phyloP scores from a whole-genome alignment of 75 land plant genomes.

The Gnetum montanum region DNA sequence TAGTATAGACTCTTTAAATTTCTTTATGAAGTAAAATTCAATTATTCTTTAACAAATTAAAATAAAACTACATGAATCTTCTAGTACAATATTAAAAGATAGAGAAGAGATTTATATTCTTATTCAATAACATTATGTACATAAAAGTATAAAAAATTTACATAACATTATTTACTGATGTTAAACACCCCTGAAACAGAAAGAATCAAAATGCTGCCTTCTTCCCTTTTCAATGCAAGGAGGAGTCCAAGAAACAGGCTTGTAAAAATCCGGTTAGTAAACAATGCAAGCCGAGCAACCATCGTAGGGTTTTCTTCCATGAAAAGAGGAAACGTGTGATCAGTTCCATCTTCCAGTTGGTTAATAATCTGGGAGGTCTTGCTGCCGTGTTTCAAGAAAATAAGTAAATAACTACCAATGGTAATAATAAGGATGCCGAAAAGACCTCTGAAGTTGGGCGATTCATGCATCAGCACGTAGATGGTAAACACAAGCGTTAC shows the following conservation, averaged over 20 bases:
- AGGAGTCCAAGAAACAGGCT: constrained; percentile 20
- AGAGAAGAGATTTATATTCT: too few species aligned
- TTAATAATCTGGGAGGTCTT: background rate
- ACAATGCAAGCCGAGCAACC: background rate
- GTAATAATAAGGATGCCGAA: constrained; percentile 30
- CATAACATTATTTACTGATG: too few species aligned
- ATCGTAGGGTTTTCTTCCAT: background rate
- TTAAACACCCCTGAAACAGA: constrained; percentile 32
- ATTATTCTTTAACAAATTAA: too few species aligned
- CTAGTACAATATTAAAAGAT: too few species aligned
- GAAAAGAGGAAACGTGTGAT: background rate
- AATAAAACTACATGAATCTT: too few species aligned
- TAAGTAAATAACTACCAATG: constrained; percentile 33
- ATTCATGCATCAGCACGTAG: constrained; percentile 21
- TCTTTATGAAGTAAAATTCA: too few species aligned
- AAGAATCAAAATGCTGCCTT: constrained; percentile 37
- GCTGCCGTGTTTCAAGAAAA: constrained; percentile 15
- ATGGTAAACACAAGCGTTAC: constrained; percentile 29
- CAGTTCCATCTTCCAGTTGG: background rate
- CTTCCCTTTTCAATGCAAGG: constrained; percentile 22
- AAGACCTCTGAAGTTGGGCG: constrained; percentile 24
- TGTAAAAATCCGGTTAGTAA: constrained; percentile 5
- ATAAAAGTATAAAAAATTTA: too few species aligned
- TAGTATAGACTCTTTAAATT: too few species aligned
- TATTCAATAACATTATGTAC: too few species aligned